Evolutionary conservation across 345 rosid genomes (phyloP).

Genomic region (Murraya paniculata): DNA sequence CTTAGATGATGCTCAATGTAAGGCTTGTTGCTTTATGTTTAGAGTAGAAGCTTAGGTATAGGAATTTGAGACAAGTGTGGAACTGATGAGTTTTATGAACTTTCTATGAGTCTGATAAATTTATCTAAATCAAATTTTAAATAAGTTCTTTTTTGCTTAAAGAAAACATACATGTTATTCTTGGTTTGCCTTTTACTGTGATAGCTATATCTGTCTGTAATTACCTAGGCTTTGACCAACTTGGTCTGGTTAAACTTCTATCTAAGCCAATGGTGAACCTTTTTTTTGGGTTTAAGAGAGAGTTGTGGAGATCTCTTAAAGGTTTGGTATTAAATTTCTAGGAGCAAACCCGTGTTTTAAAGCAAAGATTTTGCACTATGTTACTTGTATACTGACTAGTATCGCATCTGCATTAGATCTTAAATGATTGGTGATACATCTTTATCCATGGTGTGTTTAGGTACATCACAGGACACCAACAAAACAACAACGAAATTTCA

Average conservation of each 20-base stretch:
- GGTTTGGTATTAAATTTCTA: background rate
- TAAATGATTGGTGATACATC: background rate
- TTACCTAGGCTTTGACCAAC: background rate
- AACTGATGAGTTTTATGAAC: background rate
- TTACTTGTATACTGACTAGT: background rate
- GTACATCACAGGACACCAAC: slow-evolving; percentile 18
- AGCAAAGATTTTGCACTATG: background rate
- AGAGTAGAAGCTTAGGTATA: background rate
- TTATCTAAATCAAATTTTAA: background rate
- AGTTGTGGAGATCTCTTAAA: background rate
- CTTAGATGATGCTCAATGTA: background rate
- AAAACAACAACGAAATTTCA: slow-evolving; percentile 19
- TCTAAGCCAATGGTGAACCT: background rate
- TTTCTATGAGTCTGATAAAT: background rate
- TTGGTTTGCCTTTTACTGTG: background rate
- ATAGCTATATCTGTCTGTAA: background rate
- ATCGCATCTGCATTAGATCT: background rate
- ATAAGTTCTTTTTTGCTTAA: no score
- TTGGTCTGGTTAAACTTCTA: background rate
- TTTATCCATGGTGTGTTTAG: slow-evolving; percentile 13
- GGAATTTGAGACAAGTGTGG: background rate
- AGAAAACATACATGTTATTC: background rate
- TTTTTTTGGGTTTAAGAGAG: background rate
- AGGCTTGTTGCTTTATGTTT: background rate
- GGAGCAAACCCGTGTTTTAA: no score